Base-by-base conservation (phyloP, 2,329 filamentous ascomycete species). In the Seiridium unicorne region DNA sequence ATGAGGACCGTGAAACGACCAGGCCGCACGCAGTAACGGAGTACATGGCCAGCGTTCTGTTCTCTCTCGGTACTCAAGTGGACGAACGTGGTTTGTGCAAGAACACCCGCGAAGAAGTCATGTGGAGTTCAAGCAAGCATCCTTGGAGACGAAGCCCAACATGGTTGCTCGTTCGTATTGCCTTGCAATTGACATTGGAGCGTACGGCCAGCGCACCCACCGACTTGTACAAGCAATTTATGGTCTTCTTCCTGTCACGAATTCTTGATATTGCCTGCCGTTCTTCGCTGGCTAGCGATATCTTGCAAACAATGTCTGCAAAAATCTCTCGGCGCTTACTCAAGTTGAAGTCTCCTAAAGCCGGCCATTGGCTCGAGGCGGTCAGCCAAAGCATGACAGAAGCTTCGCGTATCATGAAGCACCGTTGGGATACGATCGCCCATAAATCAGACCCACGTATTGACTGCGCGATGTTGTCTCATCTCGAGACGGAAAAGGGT, bases 1-100 rank as follows among this genome's bases (percentile, higher is more conserved):
- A 67, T 1, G 83, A 87, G 61, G 68, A 68, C 0, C 75, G 82
- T 3, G 82, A 88, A 18, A 81, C 82, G 0, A 70, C 67, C 0
- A 58, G 82, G 58, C 85, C 84, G 0, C 73, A 68, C 2, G 71
- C 86, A 10, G 75, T 88, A 0, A 86, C 81, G 0, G 79, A 86
- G 46, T 74, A 83, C 6, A 71, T 79, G 3, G 54, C 63, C 0
- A 74, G 74, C 0, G 70, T 82, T 3, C 63, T 85, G 2, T 69
- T 70, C 10, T 72, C 76, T 4, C 60, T 78, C 1, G 81, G 81
- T 0, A 55, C 63, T 2, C 59, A 67, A 0, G 58, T 63, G 3
- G 13, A 67, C 0, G 64, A 65, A 0, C 5, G 54, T 0, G 70
- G 73, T 0, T 74, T 87, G n/a, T 71, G 63, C 48, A 88, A 87